Evolutionary conservation across 75 land plant species (phyloP).

Genomic region (Pinus taeda): DNA sequence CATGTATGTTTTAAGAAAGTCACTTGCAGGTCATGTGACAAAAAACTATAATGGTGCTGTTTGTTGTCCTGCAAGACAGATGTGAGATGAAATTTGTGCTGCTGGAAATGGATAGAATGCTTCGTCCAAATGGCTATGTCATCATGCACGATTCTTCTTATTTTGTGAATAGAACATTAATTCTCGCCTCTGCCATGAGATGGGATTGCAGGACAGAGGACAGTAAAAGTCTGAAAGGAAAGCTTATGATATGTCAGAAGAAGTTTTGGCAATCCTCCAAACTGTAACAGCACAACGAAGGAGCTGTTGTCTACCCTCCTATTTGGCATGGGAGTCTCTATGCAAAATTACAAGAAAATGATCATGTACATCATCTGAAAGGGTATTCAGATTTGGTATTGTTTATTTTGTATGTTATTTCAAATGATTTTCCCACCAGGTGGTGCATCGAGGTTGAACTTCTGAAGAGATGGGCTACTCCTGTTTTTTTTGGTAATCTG

Average conservation of each 20-base stretch:
- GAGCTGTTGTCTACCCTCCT: not conserved
- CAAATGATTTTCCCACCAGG: no score
- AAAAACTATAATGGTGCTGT: not conserved
- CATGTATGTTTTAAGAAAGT: no score
- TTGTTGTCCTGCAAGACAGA: slow-evolving; percentile 14
- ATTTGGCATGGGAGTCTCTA: not conserved
- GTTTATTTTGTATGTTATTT: no score
- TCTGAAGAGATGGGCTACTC: no score
- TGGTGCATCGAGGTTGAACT: no score
- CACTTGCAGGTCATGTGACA: no score
- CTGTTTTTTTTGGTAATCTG: no score
- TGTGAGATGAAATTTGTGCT: slow-evolving; percentile 61
- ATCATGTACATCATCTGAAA: not conserved
- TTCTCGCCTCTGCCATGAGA: slow-evolving; percentile 39
- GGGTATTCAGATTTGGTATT: no score
- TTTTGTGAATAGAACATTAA: slow-evolving; percentile 28
- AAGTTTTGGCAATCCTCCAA: slow-evolving; percentile 20
- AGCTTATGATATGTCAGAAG: slow-evolving; percentile 37
- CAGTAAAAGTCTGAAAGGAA: slow-evolving; percentile 16
- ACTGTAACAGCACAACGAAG: not conserved
- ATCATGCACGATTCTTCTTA: slow-evolving; percentile 30
- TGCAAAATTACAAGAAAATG: not conserved
- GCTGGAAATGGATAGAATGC: slow-evolving; percentile 57
- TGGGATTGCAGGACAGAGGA: slow-evolving; percentile 47
- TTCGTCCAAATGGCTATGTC: slow-evolving; percentile 37